Evolutionary conservation across 331 rosid genomes (phyloP), one percentile per base, ranked within the genome.

Genomic region (Pyracantha coccinea): DNA sequence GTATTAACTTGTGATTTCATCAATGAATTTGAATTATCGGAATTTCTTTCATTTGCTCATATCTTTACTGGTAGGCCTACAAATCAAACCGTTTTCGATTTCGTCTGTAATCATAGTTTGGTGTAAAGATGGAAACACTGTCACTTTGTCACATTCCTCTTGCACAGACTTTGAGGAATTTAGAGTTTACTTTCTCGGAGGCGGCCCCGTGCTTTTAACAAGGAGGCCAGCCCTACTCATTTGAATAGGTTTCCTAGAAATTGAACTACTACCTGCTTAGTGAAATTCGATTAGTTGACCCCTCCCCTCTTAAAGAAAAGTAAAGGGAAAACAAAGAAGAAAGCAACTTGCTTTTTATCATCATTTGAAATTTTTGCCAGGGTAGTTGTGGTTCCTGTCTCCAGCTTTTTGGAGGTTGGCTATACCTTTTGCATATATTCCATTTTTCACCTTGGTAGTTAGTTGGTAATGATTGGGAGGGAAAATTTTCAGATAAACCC

Each of bases 281-380:
- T 55, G 33, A 55, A 21, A 15, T 71, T 33, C 54, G 33, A 27
- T 70, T 53, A 50, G 74, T 29, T 69, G 62, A 69, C 62, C 62
- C 62, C 45, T 2, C 35, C 25, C 12, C 44, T 0, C 28, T 38
- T 12, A 70, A 60, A 29, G 19, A 5, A 60, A 50, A 69, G 19
- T 3, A 21, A 71, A 61, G 69, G 31, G 23, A 19, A 54, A 32
- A 55, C 9, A 45, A 66, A 53, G 33, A 35, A 66, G 66, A 69
- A 60, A 69, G 62, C 33, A 53, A 62, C 82, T 79, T 72, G 58
- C 83, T 73, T 78, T 80, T 75, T 23, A 60, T 66, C 68, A 59
- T 63, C 47, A 41, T 45, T 52, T 58, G 45, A 65, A 74, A 69
- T 35, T 52, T 66, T 71, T 79, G 71, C 72, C 55, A 25, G 72